Base-by-base conservation (phyloP, 305 asterid genomes). In the Petunia hybrid region DNA sequence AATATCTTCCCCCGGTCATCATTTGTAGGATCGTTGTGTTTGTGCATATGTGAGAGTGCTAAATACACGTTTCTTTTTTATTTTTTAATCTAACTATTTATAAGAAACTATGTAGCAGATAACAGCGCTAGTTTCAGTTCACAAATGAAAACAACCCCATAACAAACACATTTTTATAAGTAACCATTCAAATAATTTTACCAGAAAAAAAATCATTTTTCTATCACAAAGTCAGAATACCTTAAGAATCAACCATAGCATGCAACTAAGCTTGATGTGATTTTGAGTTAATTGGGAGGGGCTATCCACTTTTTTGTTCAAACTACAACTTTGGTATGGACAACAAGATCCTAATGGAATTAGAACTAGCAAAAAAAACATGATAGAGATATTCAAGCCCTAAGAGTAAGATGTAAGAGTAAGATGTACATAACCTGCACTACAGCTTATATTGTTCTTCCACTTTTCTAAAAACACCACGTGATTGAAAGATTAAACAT, bases 401-500 rank as follows among this genome's bases (percentile, higher is more conserved):
- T 41, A 67, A 67, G 53, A 41, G 53, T 67, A 67, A 40, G 48
- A 67, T 41, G n/a, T n/a, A n/a, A n/a, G n/a, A 6, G n/a, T n/a
- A n/a, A n/a, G n/a, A n/a, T n/a, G n/a, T 36, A 67, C 74, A 67
- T 67, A 46, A 67, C 45, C 74, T 67, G 36, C 40, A 67, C 74
- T 67, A 67, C 53, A 67, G 41, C 36, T 14, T 56, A 56, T 22
- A n/a, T 56, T 67, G 4, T 9, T 41, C 51, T 13, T 40, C 14
- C 74, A 41, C 74, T 41, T 67, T 12, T 67, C 53, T 67, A 13
- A 51, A n/a, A 41, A 40, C 40, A 41, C n/a, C 51, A 67, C 13
- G 40, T 64, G 46, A 43, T 64, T 64, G 31, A 64, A 64, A 64
- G 74, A 40, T 41, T 40, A 67, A 67, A 67, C n/a, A 53, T 53